Base-by-base conservation (phyloP, 345 rosid species). In the Boechera divaricarpa region DNA sequence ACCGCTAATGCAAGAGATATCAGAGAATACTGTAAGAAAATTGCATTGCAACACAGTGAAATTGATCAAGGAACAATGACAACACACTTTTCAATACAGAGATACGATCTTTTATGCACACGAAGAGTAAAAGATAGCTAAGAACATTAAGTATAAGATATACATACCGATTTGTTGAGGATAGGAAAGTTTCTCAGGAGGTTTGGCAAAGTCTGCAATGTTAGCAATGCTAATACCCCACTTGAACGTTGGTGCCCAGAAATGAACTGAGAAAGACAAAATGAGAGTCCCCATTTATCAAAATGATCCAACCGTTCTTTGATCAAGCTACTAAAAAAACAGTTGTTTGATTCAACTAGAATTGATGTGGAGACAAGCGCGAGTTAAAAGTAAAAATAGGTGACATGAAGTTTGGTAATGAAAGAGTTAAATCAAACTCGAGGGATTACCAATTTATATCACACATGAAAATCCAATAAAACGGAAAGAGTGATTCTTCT, bases 181-280 rank as follows among this genome's bases (percentile, higher is more conserved):
- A 60, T 83, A 85, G 0, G 87, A 87, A 41, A 87, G 33, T 15
- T 80, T 79, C 53, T 87, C 90, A 0, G 90, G 82, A 32, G 90
- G 90, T 57, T 78, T 87, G 2, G 82, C 69, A 55, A 83, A 83
- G 76, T 85, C 88, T 0, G 80, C 87, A 78, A 87, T 68, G 63
- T 87, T 87, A 2, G 90, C 87, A 24, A 83, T 76, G 77, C 80
- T 87, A 31, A 87, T 59, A 12, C 77, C 86, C 90, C 90, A 87
- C 56, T 85, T 87, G 60, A 82, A 87, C 9, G 87, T 85, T 4
- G 88, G 90, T 0, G 87, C 90, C 88, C 88, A 87, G 76, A 87
- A 87, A 77, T 80, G 97, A 85, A 94, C 98, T 92, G 90, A 73
- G 63, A 71, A 32, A 4, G 13, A 75, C 57, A 57, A 51, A 66